A percentile compares a stretch with the other conserved stretches of the same genome.
Evolutionary conservation across 495 filamentous ascomycete genomes (phyloP).

Genomic region (Opeltia flavorubescens): DNA sequence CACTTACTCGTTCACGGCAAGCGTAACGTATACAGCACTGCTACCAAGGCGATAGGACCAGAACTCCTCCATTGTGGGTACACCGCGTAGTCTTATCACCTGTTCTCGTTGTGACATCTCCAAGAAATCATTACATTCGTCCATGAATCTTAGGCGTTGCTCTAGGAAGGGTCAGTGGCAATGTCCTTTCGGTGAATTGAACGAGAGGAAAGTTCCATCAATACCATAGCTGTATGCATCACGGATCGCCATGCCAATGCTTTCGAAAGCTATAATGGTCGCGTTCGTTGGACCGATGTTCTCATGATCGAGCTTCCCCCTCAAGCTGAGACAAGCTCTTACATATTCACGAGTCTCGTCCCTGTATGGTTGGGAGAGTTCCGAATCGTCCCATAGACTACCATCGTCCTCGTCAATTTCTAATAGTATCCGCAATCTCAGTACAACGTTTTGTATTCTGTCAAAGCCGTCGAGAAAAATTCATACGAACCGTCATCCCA

Average conservation of each 20-base stretch:
- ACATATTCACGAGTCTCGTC: not conserved
- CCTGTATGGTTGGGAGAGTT: not conserved
- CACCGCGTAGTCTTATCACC: not conserved
- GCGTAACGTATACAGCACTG: constrained; percentile 1
- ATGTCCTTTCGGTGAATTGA: not conserved
- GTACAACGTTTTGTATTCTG: not conserved
- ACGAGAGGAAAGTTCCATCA: too few species aligned
- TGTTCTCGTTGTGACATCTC: not conserved
- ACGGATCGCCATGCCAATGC: not conserved
- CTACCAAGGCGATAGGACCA: constrained; percentile 2
- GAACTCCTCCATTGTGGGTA: constrained; percentile 2
- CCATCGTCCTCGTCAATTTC: constrained; percentile 1
- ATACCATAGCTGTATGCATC: not conserved
- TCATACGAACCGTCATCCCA: constrained; percentile 5
- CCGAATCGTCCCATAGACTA: not conserved
- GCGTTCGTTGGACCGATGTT: not conserved
- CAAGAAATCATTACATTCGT: not conserved
- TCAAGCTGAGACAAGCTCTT: not conserved
- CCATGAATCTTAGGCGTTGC: constrained; percentile 1
- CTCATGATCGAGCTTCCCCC: not conserved
- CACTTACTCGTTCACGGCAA: constrained; percentile 4
- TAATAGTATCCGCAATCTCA: too few species aligned
- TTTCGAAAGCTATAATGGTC: not conserved
- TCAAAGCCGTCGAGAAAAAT: not conserved
- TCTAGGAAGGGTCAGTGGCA: not conserved